Conservation (phyloP, 352 stramenopile species). For the Globisporangium abappressorium region DNA sequence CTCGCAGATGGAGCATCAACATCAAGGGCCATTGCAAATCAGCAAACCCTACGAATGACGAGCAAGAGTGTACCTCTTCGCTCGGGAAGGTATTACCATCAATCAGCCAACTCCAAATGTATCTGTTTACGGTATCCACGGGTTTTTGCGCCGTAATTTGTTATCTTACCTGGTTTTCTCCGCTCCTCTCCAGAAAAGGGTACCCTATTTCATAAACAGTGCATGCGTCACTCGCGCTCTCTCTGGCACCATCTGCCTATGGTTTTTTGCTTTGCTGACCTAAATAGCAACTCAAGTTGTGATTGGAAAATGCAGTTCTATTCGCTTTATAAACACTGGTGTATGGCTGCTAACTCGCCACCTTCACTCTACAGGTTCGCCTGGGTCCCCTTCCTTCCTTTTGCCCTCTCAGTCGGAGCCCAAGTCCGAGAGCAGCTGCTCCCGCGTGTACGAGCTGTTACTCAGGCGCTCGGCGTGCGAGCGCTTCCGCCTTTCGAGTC, state of each 20-base stretch:
- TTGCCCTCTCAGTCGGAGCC: not conserved
- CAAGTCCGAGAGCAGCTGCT: slow-evolving; percentile 10
- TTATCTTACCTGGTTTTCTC: not conserved
- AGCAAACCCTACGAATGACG: too few relatives aligned
- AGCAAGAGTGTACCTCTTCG: too few relatives aligned
- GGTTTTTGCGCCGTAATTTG: not conserved
- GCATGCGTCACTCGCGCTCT: not conserved
- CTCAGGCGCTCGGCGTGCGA: slow-evolving; percentile 11
- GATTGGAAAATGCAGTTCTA: not conserved
- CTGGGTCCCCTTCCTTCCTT: not conserved
- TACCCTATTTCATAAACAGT: not conserved
- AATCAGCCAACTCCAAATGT: not conserved
- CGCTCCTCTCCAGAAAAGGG: not conserved
- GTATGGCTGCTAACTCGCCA: not conserved
- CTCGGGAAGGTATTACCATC: too few relatives aligned
- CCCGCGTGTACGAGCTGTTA: slow-evolving; percentile 7
- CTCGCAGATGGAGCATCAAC: too few relatives aligned
- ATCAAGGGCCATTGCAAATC: too few relatives aligned
- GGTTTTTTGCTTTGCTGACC: too few relatives aligned
- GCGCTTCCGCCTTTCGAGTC: not conserved
- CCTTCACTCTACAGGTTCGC: not conserved
- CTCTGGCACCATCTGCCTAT: not conserved
- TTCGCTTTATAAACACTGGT: not conserved
- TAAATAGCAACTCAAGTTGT: too few relatives aligned
- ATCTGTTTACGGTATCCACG: not conserved